phyloP scores from a whole-genome alignment of 2,329 filamentous ascomycete genomes.

The Corinectria fuckeliana region DNA sequence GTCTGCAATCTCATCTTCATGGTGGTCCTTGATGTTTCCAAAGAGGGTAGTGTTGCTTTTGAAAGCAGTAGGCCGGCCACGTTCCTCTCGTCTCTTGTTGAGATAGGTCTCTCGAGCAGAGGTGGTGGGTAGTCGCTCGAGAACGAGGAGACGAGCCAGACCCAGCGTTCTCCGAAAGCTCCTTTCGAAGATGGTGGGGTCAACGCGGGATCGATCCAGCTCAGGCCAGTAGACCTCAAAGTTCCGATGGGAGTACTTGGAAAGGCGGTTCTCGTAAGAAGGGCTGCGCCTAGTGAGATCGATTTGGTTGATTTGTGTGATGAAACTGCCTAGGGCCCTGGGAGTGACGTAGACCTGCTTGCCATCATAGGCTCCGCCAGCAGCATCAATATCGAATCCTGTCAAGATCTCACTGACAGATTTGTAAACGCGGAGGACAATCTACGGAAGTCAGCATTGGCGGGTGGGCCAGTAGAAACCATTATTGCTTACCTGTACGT shows the following conservation, averaged over 20 bases:
- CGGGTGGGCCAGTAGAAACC: background rate
- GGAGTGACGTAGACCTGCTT: constrained; percentile 81
- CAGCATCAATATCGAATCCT: constrained; percentile 87
- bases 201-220: constrained; percentile 75
- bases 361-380: constrained; percentile 81
- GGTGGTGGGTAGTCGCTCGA: constrained; percentile 77
- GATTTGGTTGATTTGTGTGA: constrained; percentile 82
- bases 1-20: constrained; percentile 83
- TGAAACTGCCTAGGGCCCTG: constrained; percentile 77
- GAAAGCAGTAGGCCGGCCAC: constrained; percentile 68
- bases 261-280: constrained; percentile 86
- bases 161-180: constrained; percentile 79
- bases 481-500: constrained; percentile 63
- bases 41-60: constrained; percentile 43
- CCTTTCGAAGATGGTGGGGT: constrained; percentile 87
- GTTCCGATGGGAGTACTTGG: constrained; percentile 83
- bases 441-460: constrained; percentile 52
- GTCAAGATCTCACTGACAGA: constrained; percentile 84
- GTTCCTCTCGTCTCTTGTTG: constrained; percentile 71
- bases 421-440: constrained; percentile 85
- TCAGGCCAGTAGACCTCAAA: constrained; percentile 85
- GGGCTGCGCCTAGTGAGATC: constrained; percentile 82
- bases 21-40: constrained; percentile 79
- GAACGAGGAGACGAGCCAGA: constrained; percentile 77
- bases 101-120: constrained; percentile 74